Base-by-base conservation (phyloP, 139 green algal species). In the Asterochloris erici region DNA sequence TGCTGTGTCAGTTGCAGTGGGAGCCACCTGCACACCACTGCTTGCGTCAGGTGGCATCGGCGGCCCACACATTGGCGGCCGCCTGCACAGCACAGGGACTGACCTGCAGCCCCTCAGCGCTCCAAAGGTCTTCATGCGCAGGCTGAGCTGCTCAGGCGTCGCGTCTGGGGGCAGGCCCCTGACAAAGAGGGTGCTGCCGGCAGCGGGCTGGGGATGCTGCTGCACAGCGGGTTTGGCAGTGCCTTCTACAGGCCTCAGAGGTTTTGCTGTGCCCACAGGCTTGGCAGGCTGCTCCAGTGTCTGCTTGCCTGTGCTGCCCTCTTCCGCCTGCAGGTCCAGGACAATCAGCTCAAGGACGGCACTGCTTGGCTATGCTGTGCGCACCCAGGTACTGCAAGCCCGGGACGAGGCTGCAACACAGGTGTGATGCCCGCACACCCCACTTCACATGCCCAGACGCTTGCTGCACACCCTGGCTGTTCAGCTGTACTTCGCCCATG, bases 111-210 rank as follows among this genome's bases (percentile, higher is more conserved):
- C 86, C 62, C 88, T 90, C 19, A 96, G 83, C 0, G 74, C 68
- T 0, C 93, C 93, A 82, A 91, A 96, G 26, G 84, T 80, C 70
- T 87, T 84, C 86, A 96, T 82, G 27, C 85, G 84, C 0, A 79
- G 76, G 77, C 89, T 88, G n/a, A 94, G 81, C 79, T 89, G 66
- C 60, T 87, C 66, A 83, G 86, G 79, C 29, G 80, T 92, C 4
- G 84, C 84, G 81, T 96, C 93, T 79, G 92, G 71, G 1, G 92
- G 85, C 70, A 98, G 81, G 0, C 88, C 87, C 0, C 94, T 87
- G 73, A 98, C 89, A 90, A 98, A 98, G 69, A 98, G 92, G 0
- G 94, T 96, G 47, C 68, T 79, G 11, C 26, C 73, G 68, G 24
- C 73, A n/a, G 66, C 77, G 14, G 68, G 60, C 14, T 4, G n/a